These are phyloP conservation scores for Aphanocladium album DNA, from an alignment of 2,329 filamentous ascomycete species.

Conservation along the genomic window DNA sequence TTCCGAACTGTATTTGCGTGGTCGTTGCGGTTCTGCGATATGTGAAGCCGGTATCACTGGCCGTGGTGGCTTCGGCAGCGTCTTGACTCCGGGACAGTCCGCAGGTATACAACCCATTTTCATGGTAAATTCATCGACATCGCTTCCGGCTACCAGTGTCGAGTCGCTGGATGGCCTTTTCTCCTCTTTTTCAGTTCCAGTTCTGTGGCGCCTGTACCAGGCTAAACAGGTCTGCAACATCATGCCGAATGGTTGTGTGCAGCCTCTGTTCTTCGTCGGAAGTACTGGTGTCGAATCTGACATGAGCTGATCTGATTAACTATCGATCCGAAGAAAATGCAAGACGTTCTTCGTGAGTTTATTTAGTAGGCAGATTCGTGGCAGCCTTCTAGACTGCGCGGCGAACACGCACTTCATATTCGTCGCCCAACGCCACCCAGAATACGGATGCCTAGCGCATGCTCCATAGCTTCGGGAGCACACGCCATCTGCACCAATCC, in stretches of 20 bases:
- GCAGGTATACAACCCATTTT: slow-evolving; percentile 8
- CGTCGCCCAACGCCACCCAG: neutral
- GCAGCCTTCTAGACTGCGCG: neutral
- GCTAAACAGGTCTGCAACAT: slow-evolving; percentile 6
- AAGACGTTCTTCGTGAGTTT: neutral
- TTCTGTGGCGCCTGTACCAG: slow-evolving; percentile 2
- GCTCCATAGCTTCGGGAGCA: slow-evolving; percentile 6
- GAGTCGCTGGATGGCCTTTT: neutral
- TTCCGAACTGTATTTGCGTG: slow-evolving; percentile 7
- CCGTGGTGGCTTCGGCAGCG: neutral
- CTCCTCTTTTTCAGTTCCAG: neutral
- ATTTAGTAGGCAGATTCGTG: neutral
- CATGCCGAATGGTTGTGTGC: slow-evolving; percentile 1
- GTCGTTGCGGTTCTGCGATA: neutral
- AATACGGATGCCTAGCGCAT: slow-evolving; percentile 5
- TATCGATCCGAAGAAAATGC: too few relatives aligned
- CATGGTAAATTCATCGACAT: neutral
- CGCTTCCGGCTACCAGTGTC: neutral
- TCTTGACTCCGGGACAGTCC: neutral
- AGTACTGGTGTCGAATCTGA: neutral
- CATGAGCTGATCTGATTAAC: too few relatives aligned
- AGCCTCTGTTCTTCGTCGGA: neutral
- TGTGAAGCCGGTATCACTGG: neutral
- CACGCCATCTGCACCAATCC: neutral
- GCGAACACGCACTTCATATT: slow-evolving; percentile 7